These are phyloP conservation scores for Vicia faba DNA, from an alignment of 306 rosid species.

Conservation along the genomic window DNA sequence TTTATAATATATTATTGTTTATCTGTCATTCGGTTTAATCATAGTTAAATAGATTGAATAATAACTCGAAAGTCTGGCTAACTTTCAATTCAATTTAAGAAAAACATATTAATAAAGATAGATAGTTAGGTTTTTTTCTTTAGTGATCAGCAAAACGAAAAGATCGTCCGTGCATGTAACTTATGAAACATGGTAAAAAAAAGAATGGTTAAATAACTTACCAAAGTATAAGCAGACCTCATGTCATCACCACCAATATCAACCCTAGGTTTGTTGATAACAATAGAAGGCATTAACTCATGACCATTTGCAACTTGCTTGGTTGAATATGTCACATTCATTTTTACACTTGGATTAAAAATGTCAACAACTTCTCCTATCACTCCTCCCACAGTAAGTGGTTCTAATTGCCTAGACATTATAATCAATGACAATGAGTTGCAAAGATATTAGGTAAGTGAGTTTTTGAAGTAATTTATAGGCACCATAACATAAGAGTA, in stretches of 20 bases:
- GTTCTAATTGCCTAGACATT: conserved; percentile 63
- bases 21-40: not conserved
- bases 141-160: not conserved
- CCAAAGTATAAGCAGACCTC: conserved; percentile 81
- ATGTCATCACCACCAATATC: conserved; percentile 82
- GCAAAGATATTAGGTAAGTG: conserved; percentile 28
- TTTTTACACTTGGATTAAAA: conserved; percentile 70
- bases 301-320: conserved; percentile 77
- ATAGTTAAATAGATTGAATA: not conserved
- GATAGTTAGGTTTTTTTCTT: not conserved
- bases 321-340: conserved; percentile 69
- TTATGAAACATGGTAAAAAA: not conserved
- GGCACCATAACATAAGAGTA: conserved; percentile 31
- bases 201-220: conserved; percentile 31
- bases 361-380: conserved; percentile 89
- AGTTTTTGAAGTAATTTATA: conserved; percentile 51
- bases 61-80: not conserved
- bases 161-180: not conserved
- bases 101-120: not conserved
- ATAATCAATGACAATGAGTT: not conserved
- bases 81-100: not conserved
- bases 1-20: not conserved
- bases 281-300: conserved; percentile 67
- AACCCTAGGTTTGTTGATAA: conserved; percentile 64
- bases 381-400: conserved; percentile 70